phyloP scores from a whole-genome alignment of 1,284 basidiomycete genomes.

The Microbotryum intermedium region DNA sequence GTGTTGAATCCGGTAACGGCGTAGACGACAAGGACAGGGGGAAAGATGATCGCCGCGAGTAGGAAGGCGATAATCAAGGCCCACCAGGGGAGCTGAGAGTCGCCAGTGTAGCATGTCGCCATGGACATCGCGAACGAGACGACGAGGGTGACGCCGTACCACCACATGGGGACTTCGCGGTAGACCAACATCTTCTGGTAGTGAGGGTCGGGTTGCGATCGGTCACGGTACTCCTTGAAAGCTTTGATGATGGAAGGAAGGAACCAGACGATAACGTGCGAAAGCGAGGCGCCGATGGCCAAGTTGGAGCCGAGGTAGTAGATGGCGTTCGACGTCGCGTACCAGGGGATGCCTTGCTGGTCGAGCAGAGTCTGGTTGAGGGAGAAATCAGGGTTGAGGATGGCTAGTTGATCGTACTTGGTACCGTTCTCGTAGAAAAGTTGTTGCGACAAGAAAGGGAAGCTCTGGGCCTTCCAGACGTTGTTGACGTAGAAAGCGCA shows the following conservation, averaged over 20 bases:
- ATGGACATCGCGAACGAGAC: conserved; percentile 48
- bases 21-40: conserved; percentile 51
- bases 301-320: conserved; percentile 30
- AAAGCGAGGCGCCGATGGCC: conserved; percentile 39
- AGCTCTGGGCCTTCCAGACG: conserved; percentile 50
- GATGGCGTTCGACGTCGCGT: conserved; percentile 15
- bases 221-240: conserved; percentile 34
- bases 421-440: conserved; percentile 53
- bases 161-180: conserved; percentile 53
- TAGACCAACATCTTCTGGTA: conserved; percentile 49
- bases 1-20: conserved; percentile 46
- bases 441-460: conserved; percentile 54
- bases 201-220: conserved; percentile 49
- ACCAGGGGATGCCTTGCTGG: conserved; percentile 23
- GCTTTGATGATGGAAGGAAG: conserved; percentile 48
- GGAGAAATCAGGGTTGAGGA: conserved; percentile 78
- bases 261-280: conserved; percentile 50
- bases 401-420: conserved; percentile 56
- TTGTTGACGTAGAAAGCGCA: conserved; percentile 50
- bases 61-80: conserved; percentile 45
- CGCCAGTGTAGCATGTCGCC: conserved; percentile 41
- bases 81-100: conserved; percentile 53
- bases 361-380: conserved; percentile 55
- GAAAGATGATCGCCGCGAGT: conserved; percentile 49
- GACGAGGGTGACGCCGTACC: conserved; percentile 53